A percentile compares a stretch with the other conserved stretches of the same genome.
Conservation (phyloP, 2,329 filamentous ascomycete genomes). For the Scolecobasidium constrictum region DNA sequence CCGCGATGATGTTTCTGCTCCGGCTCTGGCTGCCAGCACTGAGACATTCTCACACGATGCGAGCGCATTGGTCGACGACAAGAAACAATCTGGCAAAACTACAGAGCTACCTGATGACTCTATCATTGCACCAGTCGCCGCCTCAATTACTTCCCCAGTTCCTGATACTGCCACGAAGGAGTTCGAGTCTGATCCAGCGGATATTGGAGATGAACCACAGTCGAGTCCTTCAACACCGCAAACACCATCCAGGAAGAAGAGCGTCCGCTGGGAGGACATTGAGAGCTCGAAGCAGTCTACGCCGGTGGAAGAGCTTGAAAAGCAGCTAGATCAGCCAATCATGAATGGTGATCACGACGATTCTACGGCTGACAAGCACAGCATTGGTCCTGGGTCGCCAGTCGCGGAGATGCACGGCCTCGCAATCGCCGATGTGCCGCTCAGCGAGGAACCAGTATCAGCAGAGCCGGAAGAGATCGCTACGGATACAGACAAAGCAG, state of each 20-base stretch:
- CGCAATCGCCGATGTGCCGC: background rate
- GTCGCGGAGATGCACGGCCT: background rate
- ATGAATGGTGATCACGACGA: background rate
- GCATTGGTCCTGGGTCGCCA: background rate
- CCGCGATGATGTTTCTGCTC: no score
- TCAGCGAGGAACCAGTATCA: background rate
- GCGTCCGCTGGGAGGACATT: slow-evolving; percentile 6
- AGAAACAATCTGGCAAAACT: no score
- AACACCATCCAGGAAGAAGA: slow-evolving; percentile 5
- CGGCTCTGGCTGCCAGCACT: background rate
- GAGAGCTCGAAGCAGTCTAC: slow-evolving; percentile 1
- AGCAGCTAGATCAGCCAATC: background rate
- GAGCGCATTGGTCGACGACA: no score
- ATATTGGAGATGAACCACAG: background rate
- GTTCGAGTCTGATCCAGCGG: no score
- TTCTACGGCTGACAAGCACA: background rate
- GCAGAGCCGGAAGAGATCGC: no score
- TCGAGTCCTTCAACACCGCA: background rate
- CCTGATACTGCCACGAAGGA: no score
- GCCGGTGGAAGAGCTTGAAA: slow-evolving; percentile 1
- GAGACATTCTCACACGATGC: background rate
- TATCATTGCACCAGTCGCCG: no score
- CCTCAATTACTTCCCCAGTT: no score
- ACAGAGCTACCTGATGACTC: no score
- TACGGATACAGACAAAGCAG: no score